phyloP scores from a whole-genome alignment of 2,329 filamentous ascomycete species.

The Xylariaceae sp. region DNA sequence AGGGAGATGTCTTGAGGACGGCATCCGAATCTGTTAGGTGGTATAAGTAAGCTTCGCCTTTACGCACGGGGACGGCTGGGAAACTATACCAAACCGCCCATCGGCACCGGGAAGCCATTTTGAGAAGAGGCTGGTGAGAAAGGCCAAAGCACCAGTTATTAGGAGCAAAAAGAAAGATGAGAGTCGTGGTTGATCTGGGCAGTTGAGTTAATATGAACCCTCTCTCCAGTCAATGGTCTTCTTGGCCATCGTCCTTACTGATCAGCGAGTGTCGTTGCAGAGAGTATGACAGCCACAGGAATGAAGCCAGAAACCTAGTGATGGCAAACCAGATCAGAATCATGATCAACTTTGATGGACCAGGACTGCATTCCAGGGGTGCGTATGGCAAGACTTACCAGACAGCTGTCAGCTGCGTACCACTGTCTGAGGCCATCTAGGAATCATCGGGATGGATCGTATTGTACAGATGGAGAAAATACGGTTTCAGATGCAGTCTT shows the following conservation, averaged over 20 bases:
- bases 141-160: conserved; percentile 42
- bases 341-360: conserved; percentile 4
- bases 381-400: conserved; percentile 30
- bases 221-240: not conserved
- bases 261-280: conserved; percentile 49
- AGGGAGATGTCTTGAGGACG: conserved; percentile 35
- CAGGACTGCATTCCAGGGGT: not conserved
- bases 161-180: conserved; percentile 48
- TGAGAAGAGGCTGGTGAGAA: conserved; percentile 41
- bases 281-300: conserved; percentile 46
- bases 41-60: conserved; percentile 1
- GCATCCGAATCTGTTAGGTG: conserved; percentile 26
- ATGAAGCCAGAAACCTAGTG: conserved; percentile 44
- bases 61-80: not conserved
- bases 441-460: too few relatives aligned
- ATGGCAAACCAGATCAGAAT: not conserved
- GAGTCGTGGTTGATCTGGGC: conserved; percentile 46
- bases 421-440: conserved; percentile 32
- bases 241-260: conserved; percentile 33
- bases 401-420: conserved; percentile 35
- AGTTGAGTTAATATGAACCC: conserved; percentile 11
- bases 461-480: too few relatives aligned
- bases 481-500: too few relatives aligned
- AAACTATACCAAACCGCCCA: conserved; percentile 42
- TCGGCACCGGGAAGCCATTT: conserved; percentile 47